Percentiles rank a stretch among this genome's conserved stretches.
Evolutionary conservation across 1,139 yeast genomes (phyloP).

Genomic region (Hanseniaspora uvarum): DNA sequence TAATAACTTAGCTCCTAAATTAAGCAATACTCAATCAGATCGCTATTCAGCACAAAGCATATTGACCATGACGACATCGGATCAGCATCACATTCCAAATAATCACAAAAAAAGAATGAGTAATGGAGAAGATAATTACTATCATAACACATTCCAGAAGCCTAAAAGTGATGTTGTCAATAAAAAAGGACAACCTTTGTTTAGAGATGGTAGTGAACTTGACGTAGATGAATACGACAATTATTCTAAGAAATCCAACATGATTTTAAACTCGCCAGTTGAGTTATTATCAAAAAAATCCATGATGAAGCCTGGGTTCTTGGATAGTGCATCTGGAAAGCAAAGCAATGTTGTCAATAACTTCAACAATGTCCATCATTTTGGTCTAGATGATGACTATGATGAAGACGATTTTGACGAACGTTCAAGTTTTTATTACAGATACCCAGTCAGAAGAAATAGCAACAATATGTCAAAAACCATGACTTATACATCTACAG

Average conservation of each 20-base stretch:
- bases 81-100: not conserved
- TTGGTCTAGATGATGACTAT: slow-evolving; percentile 15
- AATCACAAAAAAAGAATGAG: not conserved
- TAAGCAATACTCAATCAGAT: not conserved
- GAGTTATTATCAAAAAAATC: not conserved
- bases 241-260: not conserved
- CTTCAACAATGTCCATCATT: slow-evolving; percentile 5
- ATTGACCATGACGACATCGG: slow-evolving; percentile 14
- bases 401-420: slow-evolving; percentile 18
- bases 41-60: not conserved
- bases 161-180: no score
- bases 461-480: slow-evolving; percentile 17
- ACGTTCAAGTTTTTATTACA: slow-evolving; percentile 15
- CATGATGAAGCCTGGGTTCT: not conserved
- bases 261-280: not conserved
- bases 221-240: not conserved
- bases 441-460: slow-evolving; percentile 11
- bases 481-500: slow-evolving; percentile 17
- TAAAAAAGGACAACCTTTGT: not conserved
- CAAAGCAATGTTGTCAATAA: slow-evolving; percentile 5
- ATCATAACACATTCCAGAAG: not conserved
- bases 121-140: not conserved
- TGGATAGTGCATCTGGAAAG: slow-evolving; percentile 3
- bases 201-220: not conserved
- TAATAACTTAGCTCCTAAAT: not conserved